phyloP scores from a whole-genome alignment of 257 asterid species.

The Ilex aquifolium region DNA sequence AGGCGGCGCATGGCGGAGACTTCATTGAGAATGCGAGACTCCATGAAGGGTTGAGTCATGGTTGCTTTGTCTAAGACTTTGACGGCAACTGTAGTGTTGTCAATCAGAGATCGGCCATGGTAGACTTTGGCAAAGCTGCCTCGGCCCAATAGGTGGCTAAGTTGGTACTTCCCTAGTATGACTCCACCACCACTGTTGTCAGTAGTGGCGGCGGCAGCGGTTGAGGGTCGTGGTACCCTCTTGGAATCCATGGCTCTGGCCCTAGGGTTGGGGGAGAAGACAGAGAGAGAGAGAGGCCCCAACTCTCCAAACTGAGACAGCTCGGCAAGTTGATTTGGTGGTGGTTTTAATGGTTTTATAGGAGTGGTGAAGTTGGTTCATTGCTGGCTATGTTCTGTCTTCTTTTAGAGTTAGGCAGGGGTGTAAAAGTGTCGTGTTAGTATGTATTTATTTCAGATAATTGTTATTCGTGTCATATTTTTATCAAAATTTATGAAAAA shows the following conservation, averaged over 20 bases:
- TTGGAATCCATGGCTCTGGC: constrained; percentile 31
- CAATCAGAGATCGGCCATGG: constrained; percentile 36
- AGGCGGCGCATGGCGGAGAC: constrained; percentile 91
- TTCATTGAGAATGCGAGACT: constrained; percentile 67
- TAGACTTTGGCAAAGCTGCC: constrained; percentile 93
- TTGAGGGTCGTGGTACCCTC: constrained; percentile 14
- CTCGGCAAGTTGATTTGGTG: too few relatives aligned
- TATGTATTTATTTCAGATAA: too few relatives aligned
- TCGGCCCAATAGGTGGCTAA: constrained; percentile 74
- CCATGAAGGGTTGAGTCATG: constrained; percentile 47
- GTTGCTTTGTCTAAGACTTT: constrained; percentile 62
- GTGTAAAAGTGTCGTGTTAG: too few relatives aligned
- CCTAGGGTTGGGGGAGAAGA: constrained; percentile 7
- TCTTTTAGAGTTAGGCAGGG: too few relatives aligned
- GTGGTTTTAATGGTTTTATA: too few relatives aligned
- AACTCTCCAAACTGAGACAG: too few relatives aligned
- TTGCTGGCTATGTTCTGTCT: too few relatives aligned
- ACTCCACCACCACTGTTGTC: constrained; percentile 42
- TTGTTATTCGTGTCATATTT: too few relatives aligned
- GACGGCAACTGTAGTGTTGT: constrained; percentile 45
- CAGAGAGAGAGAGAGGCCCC: not conserved
- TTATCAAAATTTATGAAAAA: too few relatives aligned
- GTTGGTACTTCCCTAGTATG: constrained; percentile 61
- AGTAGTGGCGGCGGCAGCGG: constrained; percentile 20
- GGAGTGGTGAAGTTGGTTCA: too few relatives aligned